Evolutionary conservation across 495 filamentous ascomycete species (phyloP), one percentile per base, ranked within the genome.

Genomic region (Penicillium silybi): DNA sequence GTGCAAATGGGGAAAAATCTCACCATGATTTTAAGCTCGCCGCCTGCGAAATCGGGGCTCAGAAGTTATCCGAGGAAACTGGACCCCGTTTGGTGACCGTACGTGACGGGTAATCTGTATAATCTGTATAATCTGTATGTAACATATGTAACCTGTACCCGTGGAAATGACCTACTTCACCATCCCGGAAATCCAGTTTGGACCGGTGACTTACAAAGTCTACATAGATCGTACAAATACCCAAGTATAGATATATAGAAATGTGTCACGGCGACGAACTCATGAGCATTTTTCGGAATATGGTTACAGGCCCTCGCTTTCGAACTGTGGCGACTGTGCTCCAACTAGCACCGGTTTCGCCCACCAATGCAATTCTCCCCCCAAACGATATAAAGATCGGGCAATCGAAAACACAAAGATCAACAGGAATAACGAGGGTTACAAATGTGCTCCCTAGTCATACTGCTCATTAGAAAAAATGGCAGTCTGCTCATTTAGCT

Each of bases 381-480:
- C 50, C 58, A 55, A 57, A 43, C 52, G 53, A 41, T 61, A 61
- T 58, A 63, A 52, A 44, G 22, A 55, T 43, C 54, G 67, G 60
- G 42, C 53, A 62, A 56, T 57, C 60, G 64, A 59, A 62, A 62
- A 63, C 44, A 55, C 50, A 38, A 48, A 62, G 58, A 17, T 53
- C 56, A 62, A 61, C 48, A 60, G 51, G 56, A 41, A 38, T 52
- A 53, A 53, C 50, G 57, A 58, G 53, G 60, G 54, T n/a, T n/a
- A 48, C 46, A 27, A 46, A 10, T 29, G 32, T 37, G 47, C 37
- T 59, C 67, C 53, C 59, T 62, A 50, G 54, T 66, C 64, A 68
- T 70, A 63, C 67, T 64, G 52, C 56, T 71, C 69, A 57, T 71
- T 50, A 71, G 65, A 61, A 58, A 44, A 61, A 42, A 32, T 40